phyloP scores from a whole-genome alignment of 768 basidiomycete genomes.

The Russula foetens region DNA sequence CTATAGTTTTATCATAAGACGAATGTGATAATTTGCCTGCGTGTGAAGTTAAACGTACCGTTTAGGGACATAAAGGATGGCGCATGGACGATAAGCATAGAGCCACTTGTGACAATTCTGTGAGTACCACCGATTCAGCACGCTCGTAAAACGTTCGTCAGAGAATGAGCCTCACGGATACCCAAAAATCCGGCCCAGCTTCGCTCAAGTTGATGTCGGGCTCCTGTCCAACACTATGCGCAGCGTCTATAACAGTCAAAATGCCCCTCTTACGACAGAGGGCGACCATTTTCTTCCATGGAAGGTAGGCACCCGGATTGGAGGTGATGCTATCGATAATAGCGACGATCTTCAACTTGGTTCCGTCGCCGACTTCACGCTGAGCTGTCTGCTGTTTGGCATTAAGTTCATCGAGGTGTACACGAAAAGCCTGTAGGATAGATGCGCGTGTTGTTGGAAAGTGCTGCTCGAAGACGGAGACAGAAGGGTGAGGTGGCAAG shows the following conservation, averaged over 20 bases:
- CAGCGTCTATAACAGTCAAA: conserved; percentile 68
- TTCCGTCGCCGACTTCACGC: conserved; percentile 17
- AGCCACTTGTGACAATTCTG: conserved; percentile 89
- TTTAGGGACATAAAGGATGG: conserved; percentile 67
- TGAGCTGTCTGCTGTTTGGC: conserved; percentile 5
- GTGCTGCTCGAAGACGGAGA: conserved; percentile 40
- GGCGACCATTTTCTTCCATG: conserved; percentile 63
- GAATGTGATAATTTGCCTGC: not conserved
- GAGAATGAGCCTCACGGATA: conserved; percentile 42
- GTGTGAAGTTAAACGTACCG: conserved; percentile 29
- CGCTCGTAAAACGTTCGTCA: not conserved
- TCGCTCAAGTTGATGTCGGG: conserved; percentile 47
- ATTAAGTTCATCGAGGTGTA: conserved; percentile 29
- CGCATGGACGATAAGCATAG: conserved; percentile 55
- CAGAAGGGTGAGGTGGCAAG: conserved; percentile 41
- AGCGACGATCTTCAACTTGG: conserved; percentile 46
- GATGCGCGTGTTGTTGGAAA: conserved; percentile 51
- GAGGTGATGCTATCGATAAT: conserved; percentile 63
- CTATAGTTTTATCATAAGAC: conserved; percentile 28
- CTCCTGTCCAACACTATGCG: conserved; percentile 73
- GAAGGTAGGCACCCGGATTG: conserved; percentile 52
- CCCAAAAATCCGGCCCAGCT: conserved; percentile 65
- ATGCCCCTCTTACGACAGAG: conserved; percentile 58
- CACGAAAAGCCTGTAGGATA: conserved; percentile 44
- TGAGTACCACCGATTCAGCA: not conserved